phyloP scores from a whole-genome alignment of 805 yeast genomes.

The Candida xiaguanensis region DNA sequence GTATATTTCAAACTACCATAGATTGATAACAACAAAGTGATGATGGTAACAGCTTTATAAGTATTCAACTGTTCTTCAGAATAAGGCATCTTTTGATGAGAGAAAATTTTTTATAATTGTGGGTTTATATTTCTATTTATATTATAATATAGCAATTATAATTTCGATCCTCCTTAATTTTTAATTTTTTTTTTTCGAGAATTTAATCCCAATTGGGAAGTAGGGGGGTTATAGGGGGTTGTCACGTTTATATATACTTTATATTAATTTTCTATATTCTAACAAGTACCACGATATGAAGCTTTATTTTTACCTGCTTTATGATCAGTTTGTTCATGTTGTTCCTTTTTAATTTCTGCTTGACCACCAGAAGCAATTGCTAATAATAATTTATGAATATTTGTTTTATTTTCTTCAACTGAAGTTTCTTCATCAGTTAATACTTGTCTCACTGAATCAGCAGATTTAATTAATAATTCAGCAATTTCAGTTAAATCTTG shows the following conservation, averaged over 20 bases:
- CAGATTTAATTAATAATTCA: conserved; percentile 50
- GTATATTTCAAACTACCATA: conserved; percentile 44
- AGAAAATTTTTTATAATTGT: too few species aligned
- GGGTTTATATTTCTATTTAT: too few species aligned
- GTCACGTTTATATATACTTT: too few species aligned
- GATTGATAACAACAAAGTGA: conserved; percentile 53
- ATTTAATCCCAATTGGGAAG: too few species aligned
- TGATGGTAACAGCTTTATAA: conserved; percentile 44
- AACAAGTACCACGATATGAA: conserved; percentile 37
- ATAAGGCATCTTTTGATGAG: too few species aligned
- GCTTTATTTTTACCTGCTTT: conserved; percentile 23
- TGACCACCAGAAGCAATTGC: conserved; percentile 57
- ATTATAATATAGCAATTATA: background rate
- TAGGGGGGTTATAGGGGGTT: conserved; percentile 1
- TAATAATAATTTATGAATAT: conserved; percentile 47
- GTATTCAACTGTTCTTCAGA: conserved; percentile 13
- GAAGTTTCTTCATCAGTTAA: conserved; percentile 12
- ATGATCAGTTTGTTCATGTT: conserved; percentile 18
- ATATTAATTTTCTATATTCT: too few species aligned
- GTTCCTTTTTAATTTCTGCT: conserved; percentile 28
- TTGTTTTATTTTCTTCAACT: conserved; percentile 23
- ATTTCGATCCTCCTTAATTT: background rate
- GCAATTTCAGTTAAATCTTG: conserved; percentile 52
- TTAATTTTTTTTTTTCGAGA: too few species aligned
- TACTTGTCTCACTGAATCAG: conserved; percentile 34